A percentile compares a stretch with the other conserved stretches of the same genome.
These are phyloP conservation scores for Vanrija pseudolonga DNA, from an alignment of 1,284 basidiomycete genomes.

Conservation along the genomic window DNA sequence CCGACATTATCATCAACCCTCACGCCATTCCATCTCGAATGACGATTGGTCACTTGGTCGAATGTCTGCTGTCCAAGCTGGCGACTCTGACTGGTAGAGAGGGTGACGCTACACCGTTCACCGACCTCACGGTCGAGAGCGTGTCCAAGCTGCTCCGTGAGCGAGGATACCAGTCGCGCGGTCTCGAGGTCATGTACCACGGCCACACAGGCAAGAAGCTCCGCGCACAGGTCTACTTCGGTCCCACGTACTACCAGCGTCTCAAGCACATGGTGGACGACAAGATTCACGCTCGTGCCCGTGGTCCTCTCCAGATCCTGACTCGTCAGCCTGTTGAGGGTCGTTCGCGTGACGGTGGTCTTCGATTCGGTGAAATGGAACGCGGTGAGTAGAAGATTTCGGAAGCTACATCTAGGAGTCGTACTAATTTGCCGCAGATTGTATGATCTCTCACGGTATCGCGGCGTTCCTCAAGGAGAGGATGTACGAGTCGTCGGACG, in stretches of 20 bases:
- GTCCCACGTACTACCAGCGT: conserved; percentile 98
- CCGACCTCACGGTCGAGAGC: conserved; percentile 93
- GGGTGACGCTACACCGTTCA: conserved; percentile 98
- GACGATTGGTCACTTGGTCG: conserved; percentile 99
- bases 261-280: conserved; percentile 99
- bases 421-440: conserved; percentile 39
- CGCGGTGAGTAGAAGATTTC: conserved; percentile 25
- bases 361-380: conserved; percentile 99
- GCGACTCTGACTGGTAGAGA: conserved; percentile 94
- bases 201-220: conserved; percentile 96
- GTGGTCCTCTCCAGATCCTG: conserved; percentile 96
- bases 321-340: conserved; percentile 99
- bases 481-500: conserved; percentile 78
- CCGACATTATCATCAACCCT: conserved; percentile 97
- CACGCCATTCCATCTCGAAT: conserved; percentile 99
- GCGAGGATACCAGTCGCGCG: conserved; percentile 92
- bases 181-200: conserved; percentile 97
- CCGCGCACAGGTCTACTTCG: conserved; percentile 96
- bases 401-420: no score
- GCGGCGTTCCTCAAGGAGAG: conserved; percentile 96
- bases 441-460: conserved; percentile 99
- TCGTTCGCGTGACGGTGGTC: conserved; percentile 94
- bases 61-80: conserved; percentile 94
- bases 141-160: conserved; percentile 77
- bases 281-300: conserved; percentile 96